Conservation (phyloP, 257 asterid genomes). For the Nicotiana sylvestris region DNA sequence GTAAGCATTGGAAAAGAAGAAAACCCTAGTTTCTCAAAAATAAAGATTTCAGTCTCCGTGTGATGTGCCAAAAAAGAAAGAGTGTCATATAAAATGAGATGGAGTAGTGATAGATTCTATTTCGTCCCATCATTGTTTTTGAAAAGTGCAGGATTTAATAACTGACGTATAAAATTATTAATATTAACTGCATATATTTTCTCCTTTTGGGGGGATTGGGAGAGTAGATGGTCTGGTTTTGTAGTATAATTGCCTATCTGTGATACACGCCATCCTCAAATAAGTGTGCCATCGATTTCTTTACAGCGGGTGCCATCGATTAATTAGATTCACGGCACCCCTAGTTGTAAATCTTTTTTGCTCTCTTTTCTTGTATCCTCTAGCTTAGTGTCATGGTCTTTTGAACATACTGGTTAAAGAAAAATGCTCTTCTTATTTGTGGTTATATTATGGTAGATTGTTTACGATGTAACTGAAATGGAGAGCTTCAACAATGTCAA, state of each 20-base stretch:
- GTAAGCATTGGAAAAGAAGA: background rate
- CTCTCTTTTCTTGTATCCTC: background rate
- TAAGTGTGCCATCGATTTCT: background rate
- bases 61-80: background rate
- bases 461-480: slow-evolving; percentile 93
- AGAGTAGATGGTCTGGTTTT: background rate
- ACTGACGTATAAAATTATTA: background rate
- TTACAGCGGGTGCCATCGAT: background rate
- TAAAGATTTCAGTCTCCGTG: background rate
- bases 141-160: background rate
- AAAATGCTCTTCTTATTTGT: slow-evolving; percentile 13
- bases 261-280: background rate
- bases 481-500: slow-evolving; percentile 98
- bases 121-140: background rate
- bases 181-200: background rate
- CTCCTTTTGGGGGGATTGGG: background rate
- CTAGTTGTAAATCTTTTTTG: background rate
- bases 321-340: background rate
- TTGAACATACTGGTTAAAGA: background rate
- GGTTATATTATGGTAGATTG: slow-evolving; percentile 49
- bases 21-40: background rate
- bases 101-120: background rate
- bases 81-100: background rate
- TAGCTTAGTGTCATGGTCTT: background rate
- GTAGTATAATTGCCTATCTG: background rate